Evolutionary conservation across 2,329 filamentous ascomycete species (phyloP).

Genomic region (Trichoderma sp.): DNA sequence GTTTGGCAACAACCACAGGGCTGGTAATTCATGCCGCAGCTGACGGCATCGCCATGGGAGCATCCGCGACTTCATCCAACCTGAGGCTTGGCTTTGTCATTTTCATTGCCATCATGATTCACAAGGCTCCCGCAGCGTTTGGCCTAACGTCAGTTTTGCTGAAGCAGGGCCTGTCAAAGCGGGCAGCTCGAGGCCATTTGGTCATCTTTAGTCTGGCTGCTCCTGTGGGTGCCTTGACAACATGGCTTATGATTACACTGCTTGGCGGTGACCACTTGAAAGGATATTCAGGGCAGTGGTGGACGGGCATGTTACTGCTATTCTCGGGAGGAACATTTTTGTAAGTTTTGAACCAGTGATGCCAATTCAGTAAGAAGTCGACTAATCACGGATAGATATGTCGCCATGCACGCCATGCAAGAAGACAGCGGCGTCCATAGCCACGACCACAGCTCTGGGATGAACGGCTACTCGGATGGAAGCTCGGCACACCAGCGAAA

Average conservation of each 20-base stretch:
- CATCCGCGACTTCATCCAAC: slow-evolving; percentile 73
- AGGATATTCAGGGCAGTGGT: slow-evolving; percentile 70
- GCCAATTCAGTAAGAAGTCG: too few relatives aligned
- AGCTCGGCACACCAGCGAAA: slow-evolving; percentile 46
- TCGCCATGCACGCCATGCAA: slow-evolving; percentile 98
- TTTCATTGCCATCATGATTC: slow-evolving; percentile 94
- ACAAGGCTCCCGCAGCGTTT: slow-evolving; percentile 95
- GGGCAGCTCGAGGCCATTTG: slow-evolving; percentile 78
- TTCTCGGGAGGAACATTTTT: slow-evolving; percentile 96
- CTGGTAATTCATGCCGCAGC: slow-evolving; percentile 95
- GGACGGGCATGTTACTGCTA: slow-evolving; percentile 88
- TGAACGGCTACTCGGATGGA: slow-evolving; percentile 56
- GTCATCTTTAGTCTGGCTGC: slow-evolving; percentile 90
- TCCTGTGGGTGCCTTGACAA: slow-evolving; percentile 77
- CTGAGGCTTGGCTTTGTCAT: slow-evolving; percentile 83
- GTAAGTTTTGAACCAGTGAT: too few relatives aligned
- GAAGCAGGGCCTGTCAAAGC: slow-evolving; percentile 86
- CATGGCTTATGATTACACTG: slow-evolving; percentile 75
- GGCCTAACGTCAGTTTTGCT: slow-evolving; percentile 86
- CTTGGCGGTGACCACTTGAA: slow-evolving; percentile 60
- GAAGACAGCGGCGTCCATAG: slow-evolving; percentile 57
- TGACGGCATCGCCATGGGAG: slow-evolving; percentile 93
- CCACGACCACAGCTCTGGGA: slow-evolving; percentile 48
- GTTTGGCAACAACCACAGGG: slow-evolving; percentile 82
- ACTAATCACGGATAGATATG: slow-evolving; percentile 60